phyloP scores from a whole-genome alignment of 495 filamentous ascomycete genomes.

The Penicillium coprophilum region DNA sequence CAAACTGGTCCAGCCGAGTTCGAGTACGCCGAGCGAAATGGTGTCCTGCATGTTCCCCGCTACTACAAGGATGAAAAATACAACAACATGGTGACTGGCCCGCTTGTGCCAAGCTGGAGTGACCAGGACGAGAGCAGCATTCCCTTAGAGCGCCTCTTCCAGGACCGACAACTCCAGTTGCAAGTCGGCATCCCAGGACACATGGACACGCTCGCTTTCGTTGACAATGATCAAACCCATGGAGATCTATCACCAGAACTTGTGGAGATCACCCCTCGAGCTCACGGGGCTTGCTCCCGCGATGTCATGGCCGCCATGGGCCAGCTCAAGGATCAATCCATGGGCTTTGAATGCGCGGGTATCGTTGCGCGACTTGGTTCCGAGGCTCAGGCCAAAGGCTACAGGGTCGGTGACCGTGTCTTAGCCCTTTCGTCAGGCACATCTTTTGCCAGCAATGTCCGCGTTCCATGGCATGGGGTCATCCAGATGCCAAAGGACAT shows the following conservation, averaged over 20 bases:
- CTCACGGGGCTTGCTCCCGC: not conserved
- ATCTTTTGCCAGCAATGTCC: too few species aligned
- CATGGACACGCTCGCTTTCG: not conserved
- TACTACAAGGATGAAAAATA: too few species aligned
- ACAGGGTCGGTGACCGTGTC: conserved; percentile 46
- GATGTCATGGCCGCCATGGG: conserved; percentile 21
- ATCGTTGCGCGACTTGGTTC: conserved; percentile 30
- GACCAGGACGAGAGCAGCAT: not conserved
- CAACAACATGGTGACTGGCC: too few species aligned
- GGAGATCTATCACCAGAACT: not conserved
- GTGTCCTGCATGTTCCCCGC: too few species aligned
- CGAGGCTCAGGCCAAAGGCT: conserved; percentile 19
- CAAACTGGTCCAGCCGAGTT: too few species aligned
- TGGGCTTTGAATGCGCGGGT: conserved; percentile 48
- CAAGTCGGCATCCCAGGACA: not conserved
- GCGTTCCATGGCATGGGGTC: not conserved
- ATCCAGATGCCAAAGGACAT: conserved; percentile 1
- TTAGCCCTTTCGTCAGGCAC: not conserved
- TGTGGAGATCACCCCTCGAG: not conserved
- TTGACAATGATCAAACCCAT: not conserved
- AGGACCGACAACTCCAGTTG: not conserved
- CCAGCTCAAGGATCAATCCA: conserved; percentile 25
- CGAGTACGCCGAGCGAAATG: too few species aligned
- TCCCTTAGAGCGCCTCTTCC: not conserved
- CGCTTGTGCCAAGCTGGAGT: too few species aligned